Percentiles rank a stretch among this genome's conserved stretches.
Evolutionary conservation across 345 rosid species (phyloP).

Genomic region (Tarenaya hassleriana): DNA sequence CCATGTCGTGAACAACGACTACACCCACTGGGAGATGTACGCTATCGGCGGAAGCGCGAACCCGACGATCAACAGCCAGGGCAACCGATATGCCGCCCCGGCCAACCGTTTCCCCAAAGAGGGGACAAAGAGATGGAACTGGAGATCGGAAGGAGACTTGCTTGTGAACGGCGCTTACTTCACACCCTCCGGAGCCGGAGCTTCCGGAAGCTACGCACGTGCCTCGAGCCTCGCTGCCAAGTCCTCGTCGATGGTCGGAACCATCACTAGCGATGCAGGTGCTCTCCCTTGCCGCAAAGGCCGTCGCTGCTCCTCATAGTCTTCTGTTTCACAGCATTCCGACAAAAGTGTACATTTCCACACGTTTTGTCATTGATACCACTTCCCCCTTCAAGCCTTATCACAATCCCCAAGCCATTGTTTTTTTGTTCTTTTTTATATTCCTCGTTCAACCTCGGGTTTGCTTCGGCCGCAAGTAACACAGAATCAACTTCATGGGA

Average conservation of each 20-base stretch:
- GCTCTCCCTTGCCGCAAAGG: conserved; percentile 58
- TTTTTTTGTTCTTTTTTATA: conserved; percentile 5
- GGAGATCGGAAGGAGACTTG: conserved; percentile 94
- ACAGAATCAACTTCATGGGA: conserved; percentile 3
- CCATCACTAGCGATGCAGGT: conserved; percentile 74
- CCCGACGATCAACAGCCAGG: conserved; percentile 96
- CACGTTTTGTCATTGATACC: conserved; percentile 30
- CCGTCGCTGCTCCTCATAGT: conserved; percentile 42
- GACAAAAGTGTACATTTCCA: conserved; percentile 33
- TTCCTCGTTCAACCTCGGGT: conserved; percentile 28
- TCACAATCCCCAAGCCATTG: conserved; percentile 18
- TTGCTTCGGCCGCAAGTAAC: conserved; percentile 28
- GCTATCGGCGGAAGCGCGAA: conserved; percentile 93
- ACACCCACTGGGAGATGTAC: conserved; percentile 99
- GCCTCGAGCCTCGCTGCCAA: conserved; percentile 92
- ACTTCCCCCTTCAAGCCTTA: too few species aligned
- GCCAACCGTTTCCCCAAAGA: conserved; percentile 71
- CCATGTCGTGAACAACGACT: conserved; percentile 96
- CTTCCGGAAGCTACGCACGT: conserved; percentile 83
- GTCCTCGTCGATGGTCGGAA: conserved; percentile 68
- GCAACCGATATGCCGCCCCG: conserved; percentile 84
- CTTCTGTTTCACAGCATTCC: conserved; percentile 14
- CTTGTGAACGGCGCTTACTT: conserved; percentile 84
- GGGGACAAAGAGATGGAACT: conserved; percentile 64
- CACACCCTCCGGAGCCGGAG: conserved; percentile 81